Evolutionary conservation across 2,329 filamentous ascomycete species (phyloP).

Genomic region (Raffaelea ambrosiae): DNA sequence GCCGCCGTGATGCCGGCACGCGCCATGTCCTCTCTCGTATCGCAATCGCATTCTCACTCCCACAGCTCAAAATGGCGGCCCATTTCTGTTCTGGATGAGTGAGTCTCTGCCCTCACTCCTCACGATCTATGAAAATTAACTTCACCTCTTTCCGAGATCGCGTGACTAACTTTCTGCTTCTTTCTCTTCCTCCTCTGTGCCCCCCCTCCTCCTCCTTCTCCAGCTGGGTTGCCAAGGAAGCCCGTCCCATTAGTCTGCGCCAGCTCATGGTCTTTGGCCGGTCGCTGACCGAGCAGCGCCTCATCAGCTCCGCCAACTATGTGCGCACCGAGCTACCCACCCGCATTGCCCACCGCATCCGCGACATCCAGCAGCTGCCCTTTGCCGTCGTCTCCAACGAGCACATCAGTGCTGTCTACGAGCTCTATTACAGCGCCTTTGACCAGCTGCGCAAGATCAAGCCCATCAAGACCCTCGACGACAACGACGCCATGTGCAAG

Average conservation of each 20-base stretch:
- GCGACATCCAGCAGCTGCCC: conserved; percentile 93
- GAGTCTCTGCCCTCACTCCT: conserved; percentile 17
- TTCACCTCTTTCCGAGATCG: not conserved
- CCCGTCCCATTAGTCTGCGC: conserved; percentile 88
- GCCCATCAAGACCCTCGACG: conserved; percentile 76
- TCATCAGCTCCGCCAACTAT: conserved; percentile 95
- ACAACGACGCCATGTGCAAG: conserved; percentile 82
- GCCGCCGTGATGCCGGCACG: not conserved
- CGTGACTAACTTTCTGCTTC: not conserved
- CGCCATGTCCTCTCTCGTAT: not conserved
- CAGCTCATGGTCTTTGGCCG: conserved; percentile 97
- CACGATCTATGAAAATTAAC: not conserved
- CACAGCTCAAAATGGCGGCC: conserved; percentile 45
- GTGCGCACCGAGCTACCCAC: conserved; percentile 90
- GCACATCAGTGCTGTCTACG: conserved; percentile 90
- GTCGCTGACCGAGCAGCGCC: conserved; percentile 78
- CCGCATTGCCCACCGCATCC: conserved; percentile 81
- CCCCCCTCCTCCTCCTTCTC: not conserved
- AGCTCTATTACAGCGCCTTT: conserved; percentile 95
- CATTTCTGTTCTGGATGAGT: conserved; percentile 58
- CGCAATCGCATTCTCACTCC: no score
- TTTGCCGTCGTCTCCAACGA: conserved; percentile 95
- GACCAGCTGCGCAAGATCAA: conserved; percentile 78
- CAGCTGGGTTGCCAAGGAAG: conserved; percentile 90
- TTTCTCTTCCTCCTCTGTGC: not conserved